Evolutionary conservation across 1,284 basidiomycete species (phyloP).

Genomic region (Peniophora sp.): DNA sequence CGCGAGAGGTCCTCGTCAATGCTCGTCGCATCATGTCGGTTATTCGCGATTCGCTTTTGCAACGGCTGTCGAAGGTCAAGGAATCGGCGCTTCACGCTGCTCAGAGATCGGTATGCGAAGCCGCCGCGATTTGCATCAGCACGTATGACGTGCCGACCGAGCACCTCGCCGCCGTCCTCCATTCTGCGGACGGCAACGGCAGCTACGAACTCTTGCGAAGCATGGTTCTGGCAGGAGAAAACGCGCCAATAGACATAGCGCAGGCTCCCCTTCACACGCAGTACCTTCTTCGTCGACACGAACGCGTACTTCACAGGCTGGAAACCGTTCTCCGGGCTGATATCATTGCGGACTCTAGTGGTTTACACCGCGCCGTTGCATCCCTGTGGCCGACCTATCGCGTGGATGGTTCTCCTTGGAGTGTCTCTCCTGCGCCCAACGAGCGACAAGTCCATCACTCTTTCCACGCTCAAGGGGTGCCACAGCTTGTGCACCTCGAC

Average conservation of each 20-base stretch:
- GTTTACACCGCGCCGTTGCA: neutral
- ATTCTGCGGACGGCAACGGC: neutral
- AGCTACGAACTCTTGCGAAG: neutral
- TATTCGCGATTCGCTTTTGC: neutral
- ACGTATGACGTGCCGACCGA: neutral
- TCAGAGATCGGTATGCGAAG: neutral
- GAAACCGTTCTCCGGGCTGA: neutral
- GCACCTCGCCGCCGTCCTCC: neutral
- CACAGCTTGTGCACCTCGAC: conserved; percentile 24
- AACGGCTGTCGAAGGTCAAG: neutral
- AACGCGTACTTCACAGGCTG: neutral
- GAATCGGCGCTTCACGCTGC: neutral
- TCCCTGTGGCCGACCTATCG: neutral
- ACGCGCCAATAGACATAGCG: neutral
- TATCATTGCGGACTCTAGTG: neutral
- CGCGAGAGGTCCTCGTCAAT: neutral
- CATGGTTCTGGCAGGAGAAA: neutral
- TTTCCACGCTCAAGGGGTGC: too few relatives aligned
- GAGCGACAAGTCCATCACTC: too few relatives aligned
- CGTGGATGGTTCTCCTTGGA: too few relatives aligned
- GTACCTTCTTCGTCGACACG: neutral
- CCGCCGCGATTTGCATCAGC: neutral
- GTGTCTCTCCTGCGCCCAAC: too few relatives aligned
- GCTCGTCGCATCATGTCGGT: neutral
- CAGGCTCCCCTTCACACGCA: neutral